These are phyloP conservation scores for Fusarium guadeloupense DNA, from an alignment of 2,329 filamentous ascomycete genomes.

Conservation along the genomic window DNA sequence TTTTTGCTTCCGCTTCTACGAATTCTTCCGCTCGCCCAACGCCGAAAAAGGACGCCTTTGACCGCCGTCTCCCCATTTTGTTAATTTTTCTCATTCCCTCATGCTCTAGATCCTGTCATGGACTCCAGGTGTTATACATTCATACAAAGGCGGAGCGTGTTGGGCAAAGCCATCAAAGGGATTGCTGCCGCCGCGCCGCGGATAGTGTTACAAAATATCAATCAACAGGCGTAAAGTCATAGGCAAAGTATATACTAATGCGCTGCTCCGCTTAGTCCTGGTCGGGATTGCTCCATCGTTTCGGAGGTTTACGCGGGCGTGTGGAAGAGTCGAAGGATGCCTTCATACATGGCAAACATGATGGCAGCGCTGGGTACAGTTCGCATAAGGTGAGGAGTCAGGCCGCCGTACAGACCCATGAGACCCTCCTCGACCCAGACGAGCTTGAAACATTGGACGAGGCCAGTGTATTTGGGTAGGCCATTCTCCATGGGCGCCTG, in stretches of 20 bases:
- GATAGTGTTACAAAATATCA: slow-evolving; percentile 24
- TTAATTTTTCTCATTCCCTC: background rate
- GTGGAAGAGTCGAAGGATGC: slow-evolving; percentile 61
- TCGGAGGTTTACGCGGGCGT: slow-evolving; percentile 45
- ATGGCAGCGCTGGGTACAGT: slow-evolving; percentile 93
- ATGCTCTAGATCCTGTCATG: background rate
- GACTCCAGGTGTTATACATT: slow-evolving; percentile 19
- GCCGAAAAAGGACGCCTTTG: slow-evolving; percentile 15
- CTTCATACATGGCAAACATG: slow-evolving; percentile 91
- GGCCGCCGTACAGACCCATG: slow-evolving; percentile 84
- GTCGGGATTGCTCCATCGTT: background rate
- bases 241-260: background rate
- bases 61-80: slow-evolving; percentile 20
- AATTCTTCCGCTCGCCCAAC: slow-evolving; percentile 22
- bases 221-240: background rate
- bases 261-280: background rate
- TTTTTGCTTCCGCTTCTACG: slow-evolving; percentile 14
- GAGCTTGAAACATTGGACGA: slow-evolving; percentile 87
- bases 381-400: slow-evolving; percentile 90
- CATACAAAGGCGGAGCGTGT: background rate
- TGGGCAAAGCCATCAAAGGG: background rate
- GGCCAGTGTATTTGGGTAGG: slow-evolving; percentile 84
- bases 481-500: slow-evolving; percentile 81
- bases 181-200: background rate
- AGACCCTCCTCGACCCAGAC: slow-evolving; percentile 91